Base-by-base conservation (phyloP, 176 grass and related monocot genomes). In the Typha latifolia region DNA sequence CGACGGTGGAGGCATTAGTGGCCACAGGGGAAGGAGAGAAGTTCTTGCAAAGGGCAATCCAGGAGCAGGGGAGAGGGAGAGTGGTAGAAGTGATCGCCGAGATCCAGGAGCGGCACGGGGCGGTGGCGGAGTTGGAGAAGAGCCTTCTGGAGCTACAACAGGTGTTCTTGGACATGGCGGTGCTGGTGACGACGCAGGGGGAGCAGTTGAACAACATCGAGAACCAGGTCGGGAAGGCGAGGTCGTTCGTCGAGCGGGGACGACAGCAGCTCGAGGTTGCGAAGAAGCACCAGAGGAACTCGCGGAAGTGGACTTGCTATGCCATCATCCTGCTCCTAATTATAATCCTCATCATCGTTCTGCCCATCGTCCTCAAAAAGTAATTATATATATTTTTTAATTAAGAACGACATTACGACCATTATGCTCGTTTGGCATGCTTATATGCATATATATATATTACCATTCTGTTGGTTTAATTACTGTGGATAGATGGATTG, bases 161-260 rank as follows among this genome's bases (percentile, higher is more conserved):
- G 90, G 71, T 95, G 69, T 96, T 96, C 75, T 62, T 85, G 59
- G 87, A 96, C 76, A 96, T 96, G 87, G 86, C 81, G 0, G 79
- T 67, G 76, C 76, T 90, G 19, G 87, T 96, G 57, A 84, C 87
- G 16, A 66, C 76, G 10, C 84, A 96, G 72, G 87, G 79, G 12
- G 75, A 76, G 43, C 81, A 68, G 32, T 23, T 96, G 6, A 68
- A 78, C 61, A 71, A 87, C 63, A 85, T 87, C 49, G 87, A 90
- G 81, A 69, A 51, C 49, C 79, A 96, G 12, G 81, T 96, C 11
- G 48, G 55, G 14, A 74, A 64, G 22, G 81, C 86, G 0, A 72
- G 53, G 19, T 78, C 81, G 6, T 81, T 82, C 84, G 66, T 96
- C 16, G 49, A 55, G 7, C 74, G 68, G 14, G 91, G 72, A 14